A percentile compares a stretch with the other conserved stretches of the same genome.
These are phyloP conservation scores for Leishmania major DNA, from an alignment of 208 protist species.

Conservation along the genomic window DNA sequence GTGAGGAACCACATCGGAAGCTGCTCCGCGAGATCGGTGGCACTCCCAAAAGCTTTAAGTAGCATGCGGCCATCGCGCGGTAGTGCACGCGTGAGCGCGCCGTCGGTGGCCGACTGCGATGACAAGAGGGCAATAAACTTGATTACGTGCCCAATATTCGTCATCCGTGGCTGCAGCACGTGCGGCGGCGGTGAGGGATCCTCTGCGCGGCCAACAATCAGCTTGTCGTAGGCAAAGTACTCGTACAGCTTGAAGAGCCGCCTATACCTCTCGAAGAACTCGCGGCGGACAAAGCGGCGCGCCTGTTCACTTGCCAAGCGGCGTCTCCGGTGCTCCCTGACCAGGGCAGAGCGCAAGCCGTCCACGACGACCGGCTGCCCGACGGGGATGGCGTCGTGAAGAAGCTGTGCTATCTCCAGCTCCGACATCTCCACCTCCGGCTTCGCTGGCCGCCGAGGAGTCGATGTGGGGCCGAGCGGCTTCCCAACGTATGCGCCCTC, in stretches of 20 bases:
- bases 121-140: constrained; percentile 74
- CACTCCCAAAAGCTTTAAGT: constrained; percentile 51
- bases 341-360: constrained; percentile 9
- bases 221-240: constrained; percentile 28
- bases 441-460: neutral
- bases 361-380: constrained; percentile 35
- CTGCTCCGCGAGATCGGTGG: constrained; percentile 55
- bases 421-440: constrained; percentile 24
- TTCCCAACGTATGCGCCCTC: neutral
- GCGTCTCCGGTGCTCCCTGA: neutral
- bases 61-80: constrained; percentile 47
- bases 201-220: constrained; percentile 45
- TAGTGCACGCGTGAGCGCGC: constrained; percentile 41
- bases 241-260: constrained; percentile 25
- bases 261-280: constrained; percentile 26
- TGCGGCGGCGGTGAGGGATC: constrained; percentile 28
- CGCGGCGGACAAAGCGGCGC: constrained; percentile 42
- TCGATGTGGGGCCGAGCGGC: neutral
- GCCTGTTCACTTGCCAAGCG: constrained; percentile 5
- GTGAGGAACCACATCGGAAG: constrained; percentile 88
- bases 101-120: constrained; percentile 47
- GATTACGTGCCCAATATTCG: constrained; percentile 47
- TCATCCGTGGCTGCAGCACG: constrained; percentile 44
- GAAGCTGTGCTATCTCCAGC: constrained; percentile 24
- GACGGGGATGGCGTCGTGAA: constrained; percentile 38